phyloP scores from a whole-genome alignment of 495 filamentous ascomycete genomes.

The Rostrohypoxylon terebratum region DNA sequence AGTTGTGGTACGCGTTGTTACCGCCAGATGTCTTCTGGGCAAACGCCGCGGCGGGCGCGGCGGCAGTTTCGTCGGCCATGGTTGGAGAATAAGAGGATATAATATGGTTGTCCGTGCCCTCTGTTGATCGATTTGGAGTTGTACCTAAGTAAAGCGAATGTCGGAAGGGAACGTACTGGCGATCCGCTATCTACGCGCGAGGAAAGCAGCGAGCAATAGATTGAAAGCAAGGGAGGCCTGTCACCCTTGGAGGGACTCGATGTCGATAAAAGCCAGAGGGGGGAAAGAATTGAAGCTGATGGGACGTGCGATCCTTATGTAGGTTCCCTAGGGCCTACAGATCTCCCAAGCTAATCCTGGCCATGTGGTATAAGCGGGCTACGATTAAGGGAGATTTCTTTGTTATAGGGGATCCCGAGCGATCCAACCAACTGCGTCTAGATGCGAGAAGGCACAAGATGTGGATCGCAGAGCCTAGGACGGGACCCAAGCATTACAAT shows the following conservation, averaged over 20 bases:
- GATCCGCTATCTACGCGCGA: constrained; percentile 30
- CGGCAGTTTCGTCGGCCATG: constrained; percentile 44
- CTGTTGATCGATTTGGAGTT: background rate
- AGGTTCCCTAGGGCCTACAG: constrained; percentile 2
- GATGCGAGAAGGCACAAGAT: constrained; percentile 21
- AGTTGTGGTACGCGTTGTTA: constrained; percentile 77
- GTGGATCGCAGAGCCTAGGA: constrained; percentile 16
- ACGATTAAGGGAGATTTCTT: constrained; percentile 19
- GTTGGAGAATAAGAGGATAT: constrained; percentile 3
- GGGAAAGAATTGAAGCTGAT: constrained; percentile 20
- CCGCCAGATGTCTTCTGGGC: constrained; percentile 66
- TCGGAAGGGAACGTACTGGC: constrained; percentile 17
- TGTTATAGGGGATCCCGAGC: constrained; percentile 33
- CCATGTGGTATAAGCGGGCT: constrained; percentile 7
- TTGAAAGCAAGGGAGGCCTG: constrained; percentile 36
- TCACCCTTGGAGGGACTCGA: constrained; percentile 27
- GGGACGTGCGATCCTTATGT: constrained; percentile 43
- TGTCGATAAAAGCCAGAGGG: constrained; percentile 23
- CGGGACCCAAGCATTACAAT: constrained; percentile 25
- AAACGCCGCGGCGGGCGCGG: constrained; percentile 20
- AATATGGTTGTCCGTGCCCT: constrained; percentile 14
- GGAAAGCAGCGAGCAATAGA: constrained; percentile 30
- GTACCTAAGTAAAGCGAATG: constrained; percentile 1
- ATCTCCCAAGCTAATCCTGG: constrained; percentile 14
- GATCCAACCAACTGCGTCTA: constrained; percentile 35